Percentiles rank a stretch among this genome's conserved stretches.
These are phyloP conservation scores for Climacium dendroides DNA, from an alignment of 225 moss, liverwort and hornwort species.

Conservation along the genomic window DNA sequence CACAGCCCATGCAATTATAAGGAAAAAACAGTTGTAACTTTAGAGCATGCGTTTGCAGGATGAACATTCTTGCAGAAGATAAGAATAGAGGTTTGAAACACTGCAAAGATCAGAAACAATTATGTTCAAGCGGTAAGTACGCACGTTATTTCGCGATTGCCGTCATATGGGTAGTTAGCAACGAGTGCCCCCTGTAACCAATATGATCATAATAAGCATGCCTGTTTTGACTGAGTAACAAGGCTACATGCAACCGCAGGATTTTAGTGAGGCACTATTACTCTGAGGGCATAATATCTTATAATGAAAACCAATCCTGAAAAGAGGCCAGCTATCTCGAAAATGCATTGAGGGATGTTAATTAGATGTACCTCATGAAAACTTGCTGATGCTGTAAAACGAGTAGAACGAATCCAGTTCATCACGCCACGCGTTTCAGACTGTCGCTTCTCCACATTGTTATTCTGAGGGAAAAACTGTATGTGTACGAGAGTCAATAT, in stretches of 20 bases:
- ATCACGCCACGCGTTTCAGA: constrained; percentile 73
- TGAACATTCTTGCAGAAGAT: not conserved
- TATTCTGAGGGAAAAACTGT: constrained; percentile 59
- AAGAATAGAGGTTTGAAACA: not conserved
- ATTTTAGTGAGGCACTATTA: not conserved
- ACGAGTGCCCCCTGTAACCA: constrained; percentile 73
- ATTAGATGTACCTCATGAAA: constrained; percentile 67
- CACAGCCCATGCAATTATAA: constrained; percentile 3
- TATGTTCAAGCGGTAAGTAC: not conserved
- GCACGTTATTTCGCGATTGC: constrained; percentile 63
- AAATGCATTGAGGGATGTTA: not conserved
- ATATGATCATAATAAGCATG: not conserved
- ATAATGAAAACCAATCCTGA: not conserved
- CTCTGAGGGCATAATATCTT: not conserved
- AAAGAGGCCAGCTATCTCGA: not conserved
- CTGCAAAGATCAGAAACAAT: not conserved
- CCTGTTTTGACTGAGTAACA: not conserved
- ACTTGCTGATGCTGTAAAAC: constrained; percentile 80
- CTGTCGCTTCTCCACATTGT: constrained; percentile 53
- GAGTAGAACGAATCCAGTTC: constrained; percentile 54
- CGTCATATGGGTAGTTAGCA: constrained; percentile 87
- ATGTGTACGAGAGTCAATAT: not conserved
- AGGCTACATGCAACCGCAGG: not conserved
- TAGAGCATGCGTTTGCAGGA: not conserved
- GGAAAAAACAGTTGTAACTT: not conserved